phyloP scores from a whole-genome alignment of 1,139 yeast genomes.

The Yamadazyma atmosphaerica region DNA sequence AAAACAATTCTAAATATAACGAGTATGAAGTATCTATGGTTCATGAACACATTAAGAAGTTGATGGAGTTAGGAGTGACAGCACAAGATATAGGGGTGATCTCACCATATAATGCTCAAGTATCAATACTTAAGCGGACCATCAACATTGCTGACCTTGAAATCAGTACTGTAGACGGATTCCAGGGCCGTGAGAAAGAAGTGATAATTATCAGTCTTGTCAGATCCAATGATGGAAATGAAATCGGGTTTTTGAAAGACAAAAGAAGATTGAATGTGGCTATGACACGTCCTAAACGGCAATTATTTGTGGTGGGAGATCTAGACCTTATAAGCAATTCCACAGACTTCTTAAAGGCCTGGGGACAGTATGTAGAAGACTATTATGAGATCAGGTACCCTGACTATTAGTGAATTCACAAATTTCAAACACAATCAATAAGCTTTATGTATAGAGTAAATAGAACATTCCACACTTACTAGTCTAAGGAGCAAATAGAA shows the following conservation, averaged over 20 bases:
- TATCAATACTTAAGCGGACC: slow-evolving; percentile 52
- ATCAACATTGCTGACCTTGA: slow-evolving; percentile 26
- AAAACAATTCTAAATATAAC: slow-evolving; percentile 61
- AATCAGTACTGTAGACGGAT: slow-evolving; percentile 48
- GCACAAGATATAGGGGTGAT: slow-evolving; percentile 71
- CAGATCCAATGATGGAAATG: slow-evolving; percentile 48
- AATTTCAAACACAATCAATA: too few relatives aligned
- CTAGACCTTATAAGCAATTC: slow-evolving; percentile 57
- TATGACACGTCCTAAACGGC: slow-evolving; percentile 86
- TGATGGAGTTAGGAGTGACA: slow-evolving; percentile 49
- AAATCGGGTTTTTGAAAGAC: slow-evolving; percentile 77
- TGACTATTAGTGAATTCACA: slow-evolving; percentile 33
- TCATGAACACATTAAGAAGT: slow-evolving; percentile 49
- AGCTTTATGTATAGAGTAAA: too few relatives aligned
- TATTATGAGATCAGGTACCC: slow-evolving; percentile 67
- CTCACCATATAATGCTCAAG: slow-evolving; percentile 90
- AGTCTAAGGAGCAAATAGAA: too few relatives aligned
- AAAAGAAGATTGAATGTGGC: slow-evolving; percentile 81
- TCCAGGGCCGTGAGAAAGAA: slow-evolving; percentile 71
- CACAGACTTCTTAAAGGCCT: slow-evolving; percentile 52
- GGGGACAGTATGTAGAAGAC: slow-evolving; percentile 75
- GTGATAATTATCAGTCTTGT: slow-evolving; percentile 61
- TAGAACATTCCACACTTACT: too few relatives aligned
- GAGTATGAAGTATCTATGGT: slow-evolving; percentile 72
- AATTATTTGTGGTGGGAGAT: slow-evolving; percentile 84